phyloP scores from a whole-genome alignment of 108 stramenopile genomes.

The Skeletonema costatum region DNA sequence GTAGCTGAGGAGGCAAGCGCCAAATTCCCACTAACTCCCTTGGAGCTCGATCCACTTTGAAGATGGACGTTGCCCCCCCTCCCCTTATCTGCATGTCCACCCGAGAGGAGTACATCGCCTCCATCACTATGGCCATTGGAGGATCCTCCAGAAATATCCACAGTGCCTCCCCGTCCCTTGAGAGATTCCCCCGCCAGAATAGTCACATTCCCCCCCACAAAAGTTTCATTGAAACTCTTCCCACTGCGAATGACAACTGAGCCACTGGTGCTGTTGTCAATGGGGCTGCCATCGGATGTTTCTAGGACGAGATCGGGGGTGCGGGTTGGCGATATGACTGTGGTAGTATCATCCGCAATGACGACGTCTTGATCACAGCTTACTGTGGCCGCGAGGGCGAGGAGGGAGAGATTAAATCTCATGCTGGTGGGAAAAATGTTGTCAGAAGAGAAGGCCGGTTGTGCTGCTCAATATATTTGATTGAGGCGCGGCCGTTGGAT shows the following conservation, averaged over 20 bases:
- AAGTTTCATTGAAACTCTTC: neutral
- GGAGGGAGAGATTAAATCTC: neutral
- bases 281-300: neutral
- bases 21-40: conserved; percentile 27
- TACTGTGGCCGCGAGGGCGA: neutral
- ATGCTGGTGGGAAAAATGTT: neutral
- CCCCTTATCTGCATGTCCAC: conserved; percentile 39
- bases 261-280: neutral
- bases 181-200: neutral
- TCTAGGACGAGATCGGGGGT: neutral
- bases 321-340: neutral
- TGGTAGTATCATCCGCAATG: neutral
- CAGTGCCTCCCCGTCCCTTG: neutral
- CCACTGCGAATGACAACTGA: neutral
- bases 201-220: conserved; percentile 6
- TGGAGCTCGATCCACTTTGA: conserved; percentile 21
- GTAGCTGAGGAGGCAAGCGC: conserved; percentile 11
- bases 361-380: neutral
- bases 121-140: conserved; percentile 34
- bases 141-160: conserved; percentile 14
- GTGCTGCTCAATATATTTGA: too few species aligned
- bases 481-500: too few species aligned
- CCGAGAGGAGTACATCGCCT: conserved; percentile 20
- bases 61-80: conserved; percentile 24
- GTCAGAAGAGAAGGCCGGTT: too few species aligned